Percentiles rank a stretch among this genome's conserved stretches.
Conservation (phyloP, 352 stramenopile genomes). For the Pythium sp. region DNA sequence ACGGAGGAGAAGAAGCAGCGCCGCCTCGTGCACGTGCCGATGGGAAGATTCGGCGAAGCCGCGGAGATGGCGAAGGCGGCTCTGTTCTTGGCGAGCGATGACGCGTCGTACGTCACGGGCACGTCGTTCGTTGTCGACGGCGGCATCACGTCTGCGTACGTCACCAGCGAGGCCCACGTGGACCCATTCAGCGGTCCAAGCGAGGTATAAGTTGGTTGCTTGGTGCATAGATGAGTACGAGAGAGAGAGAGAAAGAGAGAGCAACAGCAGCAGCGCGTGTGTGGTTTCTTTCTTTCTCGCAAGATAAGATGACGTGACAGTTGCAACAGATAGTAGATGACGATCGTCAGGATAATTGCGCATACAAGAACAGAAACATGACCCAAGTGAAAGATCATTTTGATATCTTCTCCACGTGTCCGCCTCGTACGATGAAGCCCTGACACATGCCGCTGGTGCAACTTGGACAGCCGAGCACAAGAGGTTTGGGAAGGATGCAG, state of each 20-base stretch:
- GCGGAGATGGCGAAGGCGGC: conserved; percentile 86
- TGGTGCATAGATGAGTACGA: neutral
- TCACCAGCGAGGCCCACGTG: conserved; percentile 74
- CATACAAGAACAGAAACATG: neutral
- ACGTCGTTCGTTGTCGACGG: conserved; percentile 86
- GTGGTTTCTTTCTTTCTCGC: conserved; percentile 1
- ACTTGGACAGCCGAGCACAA: neutral
- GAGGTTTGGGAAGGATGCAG: no score
- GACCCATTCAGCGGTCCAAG: conserved; percentile 81
- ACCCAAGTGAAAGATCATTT: neutral
- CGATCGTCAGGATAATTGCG: neutral
- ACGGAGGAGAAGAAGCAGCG: conserved; percentile 83
- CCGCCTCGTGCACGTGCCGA: conserved; percentile 83
- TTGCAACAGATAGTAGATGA: neutral
- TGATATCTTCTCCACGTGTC: neutral
- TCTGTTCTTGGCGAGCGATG: conserved; percentile 83
- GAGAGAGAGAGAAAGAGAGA: conserved; percentile 6
- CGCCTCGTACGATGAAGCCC: neutral
- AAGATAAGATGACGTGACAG: neutral
- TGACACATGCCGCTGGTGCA: neutral
- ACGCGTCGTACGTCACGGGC: conserved; percentile 85
- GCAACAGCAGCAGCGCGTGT: neutral
- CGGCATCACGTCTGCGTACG: conserved; percentile 85
- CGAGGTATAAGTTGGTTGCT: conserved; percentile 45
- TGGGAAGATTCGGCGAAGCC: conserved; percentile 85